Conservation (phyloP, 2,329 filamentous ascomycete species). For the Neopestalotiopsis clavispora region DNA sequence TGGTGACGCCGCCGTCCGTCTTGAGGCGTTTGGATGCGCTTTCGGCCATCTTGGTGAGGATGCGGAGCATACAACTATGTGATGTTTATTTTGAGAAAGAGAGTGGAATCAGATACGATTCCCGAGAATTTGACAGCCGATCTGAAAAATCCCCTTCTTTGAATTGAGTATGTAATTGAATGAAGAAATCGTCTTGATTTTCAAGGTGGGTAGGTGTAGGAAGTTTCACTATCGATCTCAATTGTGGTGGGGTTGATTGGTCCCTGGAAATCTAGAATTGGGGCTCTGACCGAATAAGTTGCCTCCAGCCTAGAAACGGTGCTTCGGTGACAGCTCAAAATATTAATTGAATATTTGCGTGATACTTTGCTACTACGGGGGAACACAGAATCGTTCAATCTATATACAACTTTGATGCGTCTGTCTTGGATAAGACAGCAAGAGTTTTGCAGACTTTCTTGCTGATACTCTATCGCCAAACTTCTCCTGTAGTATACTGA, state of each 20-base stretch:
- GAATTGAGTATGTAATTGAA: neutral
- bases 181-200: neutral
- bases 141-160: neutral
- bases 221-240: slow-evolving; percentile 1
- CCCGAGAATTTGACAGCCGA: neutral
- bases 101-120: too few species aligned
- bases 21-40: slow-evolving; percentile 83
- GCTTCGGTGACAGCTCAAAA: neutral
- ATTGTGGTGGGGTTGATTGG: slow-evolving; percentile 12
- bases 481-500: neutral
- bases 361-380: too few species aligned
- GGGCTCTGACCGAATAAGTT: neutral
- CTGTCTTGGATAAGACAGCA: neutral
- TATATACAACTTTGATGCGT: too few species aligned
- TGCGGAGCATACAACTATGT: slow-evolving; percentile 13
- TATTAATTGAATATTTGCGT: neutral
- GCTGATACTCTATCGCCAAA: too few species aligned
- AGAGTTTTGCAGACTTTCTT: neutral
- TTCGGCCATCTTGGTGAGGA: slow-evolving; percentile 63
- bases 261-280: slow-evolving; percentile 8
- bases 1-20: slow-evolving; percentile 68
- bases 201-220: neutral
- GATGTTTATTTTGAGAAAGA: neutral
- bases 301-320: neutral
- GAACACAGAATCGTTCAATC: too few species aligned